Conservation (phyloP, 345 rosid species). For the Abelmoschus esculentus region DNA sequence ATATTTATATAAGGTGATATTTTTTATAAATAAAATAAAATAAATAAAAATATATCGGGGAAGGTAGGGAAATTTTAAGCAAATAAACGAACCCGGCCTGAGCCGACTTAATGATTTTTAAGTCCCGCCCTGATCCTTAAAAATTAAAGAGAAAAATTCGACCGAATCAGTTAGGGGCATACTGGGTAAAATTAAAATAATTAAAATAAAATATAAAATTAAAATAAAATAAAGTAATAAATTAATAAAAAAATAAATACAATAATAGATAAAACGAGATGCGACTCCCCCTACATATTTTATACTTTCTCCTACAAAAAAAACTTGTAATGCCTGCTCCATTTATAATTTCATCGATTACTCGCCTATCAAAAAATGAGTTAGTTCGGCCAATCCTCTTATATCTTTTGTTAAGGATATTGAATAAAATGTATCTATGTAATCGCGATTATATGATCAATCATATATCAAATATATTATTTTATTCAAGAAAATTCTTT, state of each 20-base stretch:
- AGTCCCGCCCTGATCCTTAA: too few relatives aligned
- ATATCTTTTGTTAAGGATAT: neutral
- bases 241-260: neutral
- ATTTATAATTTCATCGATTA: neutral
- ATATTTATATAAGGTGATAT: too few relatives aligned
- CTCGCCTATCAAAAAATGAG: neutral
- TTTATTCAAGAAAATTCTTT: neutral
- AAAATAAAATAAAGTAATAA: too few relatives aligned
- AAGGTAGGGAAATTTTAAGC: too few relatives aligned
- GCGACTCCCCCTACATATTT: neutral
- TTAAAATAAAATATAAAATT: too few relatives aligned
- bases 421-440: neutral
- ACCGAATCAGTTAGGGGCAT: too few relatives aligned
- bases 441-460: neutral
- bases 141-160: too few relatives aligned
- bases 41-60: too few relatives aligned
- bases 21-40: too few relatives aligned
- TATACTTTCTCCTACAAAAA: neutral
- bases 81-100: too few relatives aligned
- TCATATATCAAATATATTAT: neutral
- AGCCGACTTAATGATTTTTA: too few relatives aligned
- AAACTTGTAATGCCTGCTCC: neutral
- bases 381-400: neutral
- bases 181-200: too few relatives aligned
- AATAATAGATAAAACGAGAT: neutral